A percentile compares a stretch with the other conserved stretches of the same genome.
Conservation (phyloP, 371 early-diverging fungal genomes). For the Circinella minor region DNA sequence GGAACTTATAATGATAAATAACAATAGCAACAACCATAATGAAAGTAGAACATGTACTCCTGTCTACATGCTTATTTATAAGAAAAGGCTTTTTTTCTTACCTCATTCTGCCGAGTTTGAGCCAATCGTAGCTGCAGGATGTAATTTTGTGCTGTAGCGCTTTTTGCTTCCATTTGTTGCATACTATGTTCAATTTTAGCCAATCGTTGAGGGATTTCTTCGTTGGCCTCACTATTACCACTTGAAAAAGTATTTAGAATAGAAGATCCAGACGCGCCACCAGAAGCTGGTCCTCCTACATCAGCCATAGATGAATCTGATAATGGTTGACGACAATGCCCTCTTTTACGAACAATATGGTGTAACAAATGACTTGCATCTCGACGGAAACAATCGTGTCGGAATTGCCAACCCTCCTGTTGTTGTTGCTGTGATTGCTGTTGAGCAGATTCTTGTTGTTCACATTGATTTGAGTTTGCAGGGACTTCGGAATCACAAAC, state of each 20-base stretch:
- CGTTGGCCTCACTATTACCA: background rate
- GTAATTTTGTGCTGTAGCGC: background rate
- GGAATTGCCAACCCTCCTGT: constrained; percentile 19
- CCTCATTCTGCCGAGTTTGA: constrained; percentile 16
- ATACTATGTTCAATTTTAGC: constrained; percentile 1
- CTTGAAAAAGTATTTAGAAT: background rate
- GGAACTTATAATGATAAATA: background rate
- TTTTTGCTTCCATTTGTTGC: constrained; percentile 4
- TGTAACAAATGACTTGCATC: constrained; percentile 9
- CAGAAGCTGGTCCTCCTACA: background rate
- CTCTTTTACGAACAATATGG: constrained; percentile 12
- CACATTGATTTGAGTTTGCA: constrained; percentile 5
- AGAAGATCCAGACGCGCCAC: background rate
- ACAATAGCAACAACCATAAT: no score
- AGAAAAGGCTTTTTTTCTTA: background rate
- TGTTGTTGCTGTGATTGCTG: background rate
- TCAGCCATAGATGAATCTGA: background rate
- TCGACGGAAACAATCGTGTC: constrained; percentile 19
- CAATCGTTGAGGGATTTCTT: constrained; percentile 2
- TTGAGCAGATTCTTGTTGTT: background rate
- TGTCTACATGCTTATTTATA: no score
- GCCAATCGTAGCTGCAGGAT: constrained; percentile 7
- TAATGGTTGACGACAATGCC: constrained; percentile 1
- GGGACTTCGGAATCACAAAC: constrained; percentile 14
- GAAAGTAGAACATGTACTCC: no score